Base-by-base conservation (phyloP, 208 protist species). In the Porcisia deanei region DNA sequence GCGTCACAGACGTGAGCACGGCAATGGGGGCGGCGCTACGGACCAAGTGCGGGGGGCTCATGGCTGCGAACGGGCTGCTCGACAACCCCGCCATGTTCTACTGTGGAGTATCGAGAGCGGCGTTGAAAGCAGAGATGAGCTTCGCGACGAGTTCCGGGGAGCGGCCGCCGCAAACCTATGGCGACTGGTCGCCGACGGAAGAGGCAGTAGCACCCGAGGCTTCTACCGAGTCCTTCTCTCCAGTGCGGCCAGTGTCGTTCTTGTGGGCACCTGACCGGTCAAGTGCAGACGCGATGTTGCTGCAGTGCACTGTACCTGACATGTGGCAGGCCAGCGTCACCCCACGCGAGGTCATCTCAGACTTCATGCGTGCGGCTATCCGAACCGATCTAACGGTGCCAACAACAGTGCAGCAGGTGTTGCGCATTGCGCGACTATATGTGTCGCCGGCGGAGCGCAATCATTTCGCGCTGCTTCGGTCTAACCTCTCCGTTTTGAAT, bases 41-140 rank as follows among this genome's bases (percentile, higher is more conserved):
- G 22, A 91, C 88, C 43, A 85, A 86, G 14, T 87, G 82, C 16
- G 91, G 95, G 25, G 85, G 85, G 16, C 82, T 97, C 6, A 97
- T 98, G 94, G 71, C 83, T 25, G 96, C 85, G 34, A 88, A 88
- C 37, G 94, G 91, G 12, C 69, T 98, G 63, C 86, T 98, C 22
- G 77, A 85, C 70, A 98, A 97, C 71, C 96, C 96, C 9, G 88
- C 92, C 3, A 82, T 90, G 67, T 97, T 96, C 63, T 84, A 87
- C 60, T 59, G 76, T 7, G 66, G 5, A 7, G 9, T 54, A 20
- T 72, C 52, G 16, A 54, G 25, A 7, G n/a, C 59, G 3, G 58
- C 43, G 25, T 53, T 61, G 52, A 45, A 74, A 16, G 16, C 49
- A 66, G 43, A 76, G 60, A 8, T 82, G 68, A 72, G 49, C 68